Conservation (phyloP, 495 filamentous ascomycete genomes). For the Aspergillus incahuasiensis region DNA sequence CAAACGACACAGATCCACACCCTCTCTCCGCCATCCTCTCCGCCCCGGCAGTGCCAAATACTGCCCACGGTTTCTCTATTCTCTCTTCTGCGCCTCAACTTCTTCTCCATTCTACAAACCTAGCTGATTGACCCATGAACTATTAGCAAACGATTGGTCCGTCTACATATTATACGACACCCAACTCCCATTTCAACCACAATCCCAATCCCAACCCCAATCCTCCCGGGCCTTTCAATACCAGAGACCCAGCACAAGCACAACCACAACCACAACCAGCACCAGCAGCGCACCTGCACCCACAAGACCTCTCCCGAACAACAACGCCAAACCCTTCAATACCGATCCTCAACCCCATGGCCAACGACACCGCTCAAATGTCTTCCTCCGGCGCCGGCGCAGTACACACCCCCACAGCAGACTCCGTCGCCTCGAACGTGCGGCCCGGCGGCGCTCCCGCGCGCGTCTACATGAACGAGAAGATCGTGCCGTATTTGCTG, state of each 20-base stretch:
- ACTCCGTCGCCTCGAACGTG: slow-evolving; percentile 34
- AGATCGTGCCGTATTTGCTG: slow-evolving; percentile 75
- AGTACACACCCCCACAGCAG: slow-evolving; percentile 34
- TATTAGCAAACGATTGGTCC: no score
- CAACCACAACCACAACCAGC: neutral
- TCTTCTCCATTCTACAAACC: no score
- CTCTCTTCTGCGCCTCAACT: neutral
- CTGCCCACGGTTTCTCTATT: slow-evolving; percentile 4
- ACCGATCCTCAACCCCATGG: neutral
- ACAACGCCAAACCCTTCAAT: neutral
- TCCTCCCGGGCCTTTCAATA: slow-evolving; percentile 1
- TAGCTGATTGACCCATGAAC: no score
- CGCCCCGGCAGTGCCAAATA: slow-evolving; percentile 3
- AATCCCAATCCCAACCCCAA: neutral
- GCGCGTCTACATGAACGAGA: slow-evolving; percentile 83
- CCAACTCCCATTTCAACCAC: no score
- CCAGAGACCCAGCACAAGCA: neutral
- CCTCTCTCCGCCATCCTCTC: slow-evolving; percentile 11
- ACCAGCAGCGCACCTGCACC: neutral
- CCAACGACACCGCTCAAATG: slow-evolving; percentile 15
- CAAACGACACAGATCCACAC: neutral
- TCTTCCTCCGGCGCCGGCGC: slow-evolving; percentile 18
- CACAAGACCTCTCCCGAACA: neutral
- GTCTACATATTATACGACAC: no score
- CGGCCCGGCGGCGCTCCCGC: slow-evolving; percentile 76